Evolutionary conservation across 257 asterid genomes (phyloP).

Genomic region (Solanum rostratum): DNA sequence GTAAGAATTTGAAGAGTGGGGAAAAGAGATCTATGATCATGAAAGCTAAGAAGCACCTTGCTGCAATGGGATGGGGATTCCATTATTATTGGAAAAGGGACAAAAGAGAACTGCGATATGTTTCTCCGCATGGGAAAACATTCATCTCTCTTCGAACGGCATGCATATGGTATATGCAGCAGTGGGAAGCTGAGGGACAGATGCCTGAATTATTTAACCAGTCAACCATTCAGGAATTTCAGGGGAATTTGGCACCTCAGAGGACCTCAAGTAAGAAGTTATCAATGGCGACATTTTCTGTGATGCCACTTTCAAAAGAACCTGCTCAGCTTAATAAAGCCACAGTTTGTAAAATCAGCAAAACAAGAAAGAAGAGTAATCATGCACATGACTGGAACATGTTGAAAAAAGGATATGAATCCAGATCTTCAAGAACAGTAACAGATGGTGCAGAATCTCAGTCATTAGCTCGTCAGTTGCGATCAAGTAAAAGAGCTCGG

Average conservation of each 20-base stretch:
- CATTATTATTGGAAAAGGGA: not conserved
- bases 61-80: conserved; percentile 42
- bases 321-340: conserved; percentile 13
- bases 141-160: conserved; percentile 32
- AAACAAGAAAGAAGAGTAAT: conserved; percentile 18
- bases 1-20: not conserved
- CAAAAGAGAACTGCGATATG: conserved; percentile 26
- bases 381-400: conserved; percentile 7
- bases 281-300: conserved; percentile 3
- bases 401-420: conserved; percentile 20
- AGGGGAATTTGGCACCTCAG: not conserved
- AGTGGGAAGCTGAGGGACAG: not conserved
- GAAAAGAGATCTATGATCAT: not conserved
- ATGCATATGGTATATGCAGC: conserved; percentile 22
- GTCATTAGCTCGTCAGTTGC: conserved; percentile 22
- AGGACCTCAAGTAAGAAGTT: conserved; percentile 4
- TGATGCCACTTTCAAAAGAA: conserved; percentile 10
- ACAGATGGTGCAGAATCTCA: conserved; percentile 14
- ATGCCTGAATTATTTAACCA: conserved; percentile 3
- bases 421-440: conserved; percentile 5
- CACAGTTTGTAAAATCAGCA: conserved; percentile 6
- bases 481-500: conserved; percentile 41
- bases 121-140: conserved; percentile 25
- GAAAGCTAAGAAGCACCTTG: conserved; percentile 46
- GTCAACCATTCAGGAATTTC: not conserved